Evolutionary conservation across 306 rosid genomes (phyloP).

Genomic region (Vicia faba): DNA sequence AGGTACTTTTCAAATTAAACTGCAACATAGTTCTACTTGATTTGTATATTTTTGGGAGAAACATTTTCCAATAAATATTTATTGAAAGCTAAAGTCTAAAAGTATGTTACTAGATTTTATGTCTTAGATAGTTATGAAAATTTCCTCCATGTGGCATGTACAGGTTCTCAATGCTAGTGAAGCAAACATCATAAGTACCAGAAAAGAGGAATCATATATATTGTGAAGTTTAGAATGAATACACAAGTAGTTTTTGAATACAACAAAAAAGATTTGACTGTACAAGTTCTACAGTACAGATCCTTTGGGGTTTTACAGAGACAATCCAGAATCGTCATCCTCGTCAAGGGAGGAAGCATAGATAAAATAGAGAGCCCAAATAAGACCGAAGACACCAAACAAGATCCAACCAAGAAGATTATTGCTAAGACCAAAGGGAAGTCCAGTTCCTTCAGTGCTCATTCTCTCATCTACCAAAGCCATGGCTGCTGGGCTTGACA

Average conservation of each 20-base stretch:
- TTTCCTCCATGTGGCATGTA: too few species aligned
- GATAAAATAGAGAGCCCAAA: slow-evolving; percentile 62
- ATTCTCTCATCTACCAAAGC: slow-evolving; percentile 91
- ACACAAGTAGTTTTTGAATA: slow-evolving; percentile 34
- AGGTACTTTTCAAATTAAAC: too few species aligned
- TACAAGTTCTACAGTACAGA: slow-evolving; percentile 44
- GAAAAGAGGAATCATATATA: neutral
- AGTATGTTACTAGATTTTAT: too few species aligned
- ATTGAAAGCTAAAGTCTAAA: too few species aligned
- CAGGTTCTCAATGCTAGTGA: too few species aligned
- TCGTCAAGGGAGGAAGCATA: slow-evolving; percentile 78
- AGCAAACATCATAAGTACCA: too few species aligned
- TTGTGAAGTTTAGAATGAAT: slow-evolving; percentile 25
- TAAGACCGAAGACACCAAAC: slow-evolving; percentile 69
- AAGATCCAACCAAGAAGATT: slow-evolving; percentile 94
- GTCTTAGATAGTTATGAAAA: too few species aligned
- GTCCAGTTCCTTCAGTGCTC: slow-evolving; percentile 94
- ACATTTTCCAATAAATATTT: too few species aligned
- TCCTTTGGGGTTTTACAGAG: slow-evolving; percentile 49
- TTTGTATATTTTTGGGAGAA: too few species aligned
- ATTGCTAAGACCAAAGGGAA: slow-evolving; percentile 95
- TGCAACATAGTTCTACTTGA: too few species aligned
- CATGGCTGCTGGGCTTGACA: slow-evolving; percentile 92
- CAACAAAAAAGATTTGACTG: slow-evolving; percentile 31
- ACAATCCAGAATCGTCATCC: slow-evolving; percentile 94